Percentiles rank a stretch among this genome's conserved stretches.
phyloP scores from a whole-genome alignment of 2,329 filamentous ascomycete species.

The Fusarium torulosum region DNA sequence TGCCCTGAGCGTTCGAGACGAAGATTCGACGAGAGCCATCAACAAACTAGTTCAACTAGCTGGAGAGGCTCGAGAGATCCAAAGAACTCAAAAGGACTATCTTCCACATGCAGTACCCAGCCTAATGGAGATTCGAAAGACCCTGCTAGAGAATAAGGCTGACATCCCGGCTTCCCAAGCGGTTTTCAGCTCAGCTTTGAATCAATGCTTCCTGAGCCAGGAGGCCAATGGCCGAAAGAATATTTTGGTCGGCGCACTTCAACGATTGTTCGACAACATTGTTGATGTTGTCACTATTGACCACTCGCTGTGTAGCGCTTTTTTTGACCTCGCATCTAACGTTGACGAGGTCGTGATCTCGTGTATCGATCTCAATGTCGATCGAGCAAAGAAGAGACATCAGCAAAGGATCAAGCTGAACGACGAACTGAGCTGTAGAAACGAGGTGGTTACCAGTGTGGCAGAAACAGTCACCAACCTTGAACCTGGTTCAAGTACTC shows the following conservation, averaged over 20 bases:
- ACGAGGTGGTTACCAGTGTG: not conserved
- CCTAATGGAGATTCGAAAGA: not conserved
- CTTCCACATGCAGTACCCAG: not conserved
- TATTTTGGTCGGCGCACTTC: conserved; percentile 12
- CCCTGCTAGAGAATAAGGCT: not conserved
- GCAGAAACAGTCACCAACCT: not conserved
- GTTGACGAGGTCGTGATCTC: conserved; percentile 1
- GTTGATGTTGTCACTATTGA: not conserved
- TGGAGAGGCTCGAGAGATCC: not conserved
- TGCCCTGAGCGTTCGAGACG: conserved; percentile 1
- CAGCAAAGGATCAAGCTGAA: not conserved
- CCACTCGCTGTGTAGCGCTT: not conserved
- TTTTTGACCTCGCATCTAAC: conserved; percentile 7
- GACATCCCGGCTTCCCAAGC: not conserved
- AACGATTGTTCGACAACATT: conserved; percentile 5
- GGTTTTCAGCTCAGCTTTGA: conserved; percentile 8
- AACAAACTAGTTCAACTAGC: conserved; percentile 8
- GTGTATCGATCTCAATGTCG: conserved; percentile 9
- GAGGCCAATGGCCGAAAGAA: conserved; percentile 3
- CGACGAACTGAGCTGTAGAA: not conserved
- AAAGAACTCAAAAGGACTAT: not conserved
- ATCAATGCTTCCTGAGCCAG: not conserved
- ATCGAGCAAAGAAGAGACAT: conserved; percentile 1
- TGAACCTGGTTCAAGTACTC: not conserved
- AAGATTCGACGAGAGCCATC: not conserved